A percentile compares a stretch with the other conserved stretches of the same genome.
These are phyloP conservation scores for Neonectria coccinea DNA, from an alignment of 2,329 filamentous ascomycete genomes.

Conservation along the genomic window DNA sequence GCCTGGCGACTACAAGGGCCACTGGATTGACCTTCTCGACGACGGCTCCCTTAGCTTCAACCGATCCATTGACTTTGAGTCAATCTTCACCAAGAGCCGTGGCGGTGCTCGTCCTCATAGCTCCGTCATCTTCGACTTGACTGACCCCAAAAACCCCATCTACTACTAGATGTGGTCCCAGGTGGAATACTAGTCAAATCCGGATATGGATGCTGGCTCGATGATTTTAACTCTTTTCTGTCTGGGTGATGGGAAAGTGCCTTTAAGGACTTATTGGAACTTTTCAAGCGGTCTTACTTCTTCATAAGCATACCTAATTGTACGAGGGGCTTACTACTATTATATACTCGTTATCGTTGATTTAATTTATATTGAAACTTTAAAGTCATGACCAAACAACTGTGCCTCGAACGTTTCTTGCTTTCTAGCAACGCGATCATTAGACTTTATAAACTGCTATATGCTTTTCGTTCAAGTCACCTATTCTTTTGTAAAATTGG, in stretches of 20 bases:
- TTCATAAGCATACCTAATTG: neutral
- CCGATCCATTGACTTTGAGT: constrained; percentile 67
- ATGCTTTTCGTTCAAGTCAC: too few relatives aligned
- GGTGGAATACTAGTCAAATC: neutral
- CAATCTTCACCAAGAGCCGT: constrained; percentile 61
- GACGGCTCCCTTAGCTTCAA: constrained; percentile 70
- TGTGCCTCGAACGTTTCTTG: neutral
- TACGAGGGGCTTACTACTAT: neutral
- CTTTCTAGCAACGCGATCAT: neutral
- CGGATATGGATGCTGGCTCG: neutral
- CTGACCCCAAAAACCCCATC: constrained; percentile 63
- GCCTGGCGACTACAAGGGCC: constrained; percentile 70
- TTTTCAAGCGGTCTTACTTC: neutral
- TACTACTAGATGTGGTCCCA: constrained; percentile 54
- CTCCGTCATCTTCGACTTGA: constrained; percentile 66
- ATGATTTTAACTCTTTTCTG: neutral
- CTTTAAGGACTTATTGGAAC: neutral
- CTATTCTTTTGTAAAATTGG: too few relatives aligned
- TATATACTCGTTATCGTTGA: neutral
- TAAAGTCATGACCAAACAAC: neutral
- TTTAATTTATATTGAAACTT: neutral
- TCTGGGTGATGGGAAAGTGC: neutral
- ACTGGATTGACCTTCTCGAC: constrained; percentile 69
- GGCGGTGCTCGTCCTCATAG: constrained; percentile 70
- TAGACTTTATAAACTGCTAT: too few relatives aligned